These are phyloP conservation scores for Yamagishiella unicocca DNA, from an alignment of 139 green algal genomes.

Conservation along the genomic window DNA sequence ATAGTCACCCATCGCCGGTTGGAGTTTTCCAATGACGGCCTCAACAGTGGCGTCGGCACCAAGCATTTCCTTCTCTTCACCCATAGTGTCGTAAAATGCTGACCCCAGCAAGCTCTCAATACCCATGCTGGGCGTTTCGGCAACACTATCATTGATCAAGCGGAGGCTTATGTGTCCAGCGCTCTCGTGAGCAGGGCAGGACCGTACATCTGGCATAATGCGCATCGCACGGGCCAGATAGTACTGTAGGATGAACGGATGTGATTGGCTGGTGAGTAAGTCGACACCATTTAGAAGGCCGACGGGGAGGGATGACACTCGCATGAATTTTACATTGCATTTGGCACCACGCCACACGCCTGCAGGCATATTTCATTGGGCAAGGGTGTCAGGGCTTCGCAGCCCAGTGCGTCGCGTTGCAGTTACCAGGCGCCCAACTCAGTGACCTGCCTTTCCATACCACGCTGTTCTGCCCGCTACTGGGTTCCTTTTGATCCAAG, in stretches of 20 bases:
- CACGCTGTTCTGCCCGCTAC: neutral
- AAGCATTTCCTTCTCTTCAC: neutral
- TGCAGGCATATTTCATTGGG: neutral
- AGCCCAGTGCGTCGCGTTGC: too few relatives aligned
- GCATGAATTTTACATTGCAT: neutral
- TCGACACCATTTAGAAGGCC: neutral
- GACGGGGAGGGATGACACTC: neutral
- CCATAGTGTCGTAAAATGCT: neutral
- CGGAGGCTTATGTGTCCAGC: too few relatives aligned
- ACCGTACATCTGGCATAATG: too few relatives aligned
- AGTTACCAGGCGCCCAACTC: too few relatives aligned
- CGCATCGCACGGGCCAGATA: neutral
- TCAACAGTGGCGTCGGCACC: neutral
- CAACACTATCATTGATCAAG: too few relatives aligned
- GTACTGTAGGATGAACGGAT: constrained; percentile 11
- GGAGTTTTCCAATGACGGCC: neutral
- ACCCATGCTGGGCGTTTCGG: neutral
- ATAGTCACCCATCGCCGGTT: neutral
- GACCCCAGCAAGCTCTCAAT: neutral
- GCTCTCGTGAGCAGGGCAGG: too few relatives aligned
- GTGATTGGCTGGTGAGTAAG: neutral
- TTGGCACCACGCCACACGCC: neutral
- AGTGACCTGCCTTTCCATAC: neutral
- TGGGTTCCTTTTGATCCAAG: neutral
- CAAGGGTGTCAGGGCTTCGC: too few relatives aligned